Percentiles rank a stretch among this genome's conserved stretches.
Evolutionary conservation across 352 stramenopile genomes (phyloP).

Genomic region (Pythium oligandrum): DNA sequence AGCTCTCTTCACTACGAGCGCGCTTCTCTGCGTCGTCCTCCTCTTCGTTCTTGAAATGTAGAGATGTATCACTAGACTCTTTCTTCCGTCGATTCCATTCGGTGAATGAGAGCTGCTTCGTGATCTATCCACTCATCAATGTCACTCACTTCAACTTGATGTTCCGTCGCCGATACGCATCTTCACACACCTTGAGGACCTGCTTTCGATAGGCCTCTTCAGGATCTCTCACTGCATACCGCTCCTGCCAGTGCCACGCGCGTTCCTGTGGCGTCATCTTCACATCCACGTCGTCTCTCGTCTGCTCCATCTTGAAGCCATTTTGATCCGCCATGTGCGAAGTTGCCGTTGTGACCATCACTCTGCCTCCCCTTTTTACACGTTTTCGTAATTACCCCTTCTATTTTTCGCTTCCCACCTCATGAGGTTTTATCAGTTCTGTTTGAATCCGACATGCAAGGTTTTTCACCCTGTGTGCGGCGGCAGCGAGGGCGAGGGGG

Average conservation of each 20-base stretch:
- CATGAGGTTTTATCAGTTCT: conserved; percentile 14
- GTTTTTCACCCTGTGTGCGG: too few species aligned
- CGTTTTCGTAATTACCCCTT: too few species aligned
- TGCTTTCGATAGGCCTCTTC: conserved; percentile 39
- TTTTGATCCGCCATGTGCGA: neutral
- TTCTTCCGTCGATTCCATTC: conserved; percentile 36
- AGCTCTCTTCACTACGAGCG: conserved; percentile 25
- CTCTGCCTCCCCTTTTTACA: neutral
- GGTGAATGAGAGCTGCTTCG: conserved; percentile 34
- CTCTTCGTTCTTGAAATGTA: neutral
- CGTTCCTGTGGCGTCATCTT: conserved; percentile 1
- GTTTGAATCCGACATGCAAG: neutral
- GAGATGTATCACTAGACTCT: neutral
- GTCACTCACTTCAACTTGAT: neutral
- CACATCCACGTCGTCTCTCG: neutral
- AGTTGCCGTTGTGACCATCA: conserved; percentile 15
- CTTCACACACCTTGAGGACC: conserved; percentile 35
- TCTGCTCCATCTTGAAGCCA: neutral
- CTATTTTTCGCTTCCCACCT: conserved; percentile 4
- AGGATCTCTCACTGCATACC: conserved; percentile 26
- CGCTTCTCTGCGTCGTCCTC: conserved; percentile 16
- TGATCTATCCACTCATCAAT: conserved; percentile 21
- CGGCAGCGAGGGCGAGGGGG: neutral
- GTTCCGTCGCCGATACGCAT: neutral
- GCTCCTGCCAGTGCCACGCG: conserved; percentile 70